Conservation (phyloP, 352 stramenopile species). For the Globisporangium takayamanum region DNA sequence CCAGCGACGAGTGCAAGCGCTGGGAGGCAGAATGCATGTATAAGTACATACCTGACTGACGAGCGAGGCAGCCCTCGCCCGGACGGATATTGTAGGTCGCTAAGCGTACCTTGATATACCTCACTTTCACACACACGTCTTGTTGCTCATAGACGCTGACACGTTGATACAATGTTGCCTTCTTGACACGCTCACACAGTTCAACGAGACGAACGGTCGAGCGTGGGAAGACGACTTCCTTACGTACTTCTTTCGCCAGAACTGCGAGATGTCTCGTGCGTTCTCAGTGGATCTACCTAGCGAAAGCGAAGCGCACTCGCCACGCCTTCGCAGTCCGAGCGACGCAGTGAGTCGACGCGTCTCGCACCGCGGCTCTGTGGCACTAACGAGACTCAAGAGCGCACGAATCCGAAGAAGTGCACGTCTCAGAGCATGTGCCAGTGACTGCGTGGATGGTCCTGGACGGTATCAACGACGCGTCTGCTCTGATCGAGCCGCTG, state of each 20-base stretch:
- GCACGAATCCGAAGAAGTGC: neutral
- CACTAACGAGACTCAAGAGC: slow-evolving; percentile 4
- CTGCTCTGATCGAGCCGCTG: slow-evolving; percentile 36
- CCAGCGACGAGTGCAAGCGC: too few species aligned
- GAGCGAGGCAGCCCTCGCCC: too few species aligned
- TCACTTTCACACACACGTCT: too few species aligned
- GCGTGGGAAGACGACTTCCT: slow-evolving; percentile 59
- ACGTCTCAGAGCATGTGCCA: neutral
- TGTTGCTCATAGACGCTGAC: too few species aligned
- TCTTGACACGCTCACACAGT: slow-evolving; percentile 16
- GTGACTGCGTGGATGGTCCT: slow-evolving; percentile 48
- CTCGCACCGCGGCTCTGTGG: slow-evolving; percentile 8
- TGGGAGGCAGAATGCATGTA: too few species aligned
- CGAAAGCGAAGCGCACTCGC: neutral
- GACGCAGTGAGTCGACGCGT: neutral
- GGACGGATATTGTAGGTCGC: too few species aligned
- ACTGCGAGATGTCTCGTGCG: slow-evolving; percentile 15
- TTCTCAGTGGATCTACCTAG: neutral
- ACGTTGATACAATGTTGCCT: neutral
- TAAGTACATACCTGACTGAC: too few species aligned
- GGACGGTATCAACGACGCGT: slow-evolving; percentile 30
- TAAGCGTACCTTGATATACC: too few species aligned
- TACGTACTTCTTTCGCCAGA: slow-evolving; percentile 46
- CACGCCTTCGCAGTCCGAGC: neutral
- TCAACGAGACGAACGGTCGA: slow-evolving; percentile 22